Percentiles rank a stretch among this genome's conserved stretches.
These are phyloP conservation scores for Suillus plorans DNA, from an alignment of 768 basidiomycete species.

Conservation along the genomic window DNA sequence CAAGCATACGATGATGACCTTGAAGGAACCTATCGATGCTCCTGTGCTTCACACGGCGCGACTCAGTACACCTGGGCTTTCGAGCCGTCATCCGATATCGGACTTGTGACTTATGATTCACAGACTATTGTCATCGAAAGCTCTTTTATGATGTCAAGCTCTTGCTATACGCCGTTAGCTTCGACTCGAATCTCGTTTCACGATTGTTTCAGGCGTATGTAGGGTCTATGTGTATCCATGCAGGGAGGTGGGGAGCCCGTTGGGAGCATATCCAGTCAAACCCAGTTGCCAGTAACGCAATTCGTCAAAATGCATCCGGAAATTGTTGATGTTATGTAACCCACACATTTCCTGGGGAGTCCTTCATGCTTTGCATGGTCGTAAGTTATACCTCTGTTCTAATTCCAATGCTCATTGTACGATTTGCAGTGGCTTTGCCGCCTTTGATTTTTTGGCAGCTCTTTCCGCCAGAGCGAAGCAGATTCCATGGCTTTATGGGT, in stretches of 20 bases:
- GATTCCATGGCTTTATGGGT: neutral
- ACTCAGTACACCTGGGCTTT: neutral
- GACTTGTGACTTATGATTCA: neutral
- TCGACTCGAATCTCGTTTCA: neutral
- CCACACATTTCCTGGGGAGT: neutral
- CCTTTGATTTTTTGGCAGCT: too few relatives aligned
- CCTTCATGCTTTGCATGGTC: neutral
- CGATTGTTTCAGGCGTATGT: neutral
- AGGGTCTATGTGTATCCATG: neutral
- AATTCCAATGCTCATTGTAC: neutral
- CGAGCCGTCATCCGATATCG: neutral
- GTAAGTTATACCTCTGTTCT: neutral
- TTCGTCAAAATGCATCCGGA: neutral
- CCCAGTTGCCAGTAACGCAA: neutral
- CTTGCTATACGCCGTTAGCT: neutral
- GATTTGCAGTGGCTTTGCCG: neutral
- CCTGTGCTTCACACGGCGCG: conserved; percentile 4
- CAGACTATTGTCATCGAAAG: neutral
- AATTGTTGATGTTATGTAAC: neutral
- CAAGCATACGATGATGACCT: conserved; percentile 2
- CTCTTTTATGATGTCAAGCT: neutral
- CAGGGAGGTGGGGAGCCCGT: neutral
- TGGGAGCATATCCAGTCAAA: neutral
- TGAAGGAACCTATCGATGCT: conserved; percentile 6
- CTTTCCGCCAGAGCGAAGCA: neutral